A percentile compares a stretch with the other conserved stretches of the same genome.
phyloP scores from a whole-genome alignment of 2,329 filamentous ascomycete species.

The Fusarium falciforme region DNA sequence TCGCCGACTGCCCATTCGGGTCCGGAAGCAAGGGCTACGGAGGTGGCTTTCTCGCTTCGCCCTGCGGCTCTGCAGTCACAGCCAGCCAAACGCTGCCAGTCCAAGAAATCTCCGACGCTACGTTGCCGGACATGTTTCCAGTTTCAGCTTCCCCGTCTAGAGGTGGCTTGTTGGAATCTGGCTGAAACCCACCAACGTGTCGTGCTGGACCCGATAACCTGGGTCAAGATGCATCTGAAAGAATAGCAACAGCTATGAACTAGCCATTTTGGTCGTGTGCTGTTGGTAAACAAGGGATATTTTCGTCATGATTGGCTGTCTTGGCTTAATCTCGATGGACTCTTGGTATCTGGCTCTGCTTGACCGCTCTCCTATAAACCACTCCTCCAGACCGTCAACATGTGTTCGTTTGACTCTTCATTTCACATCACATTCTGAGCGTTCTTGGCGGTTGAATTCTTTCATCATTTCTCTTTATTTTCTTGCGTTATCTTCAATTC shows the following conservation, averaged over 20 bases:
- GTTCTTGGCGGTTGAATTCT: neutral
- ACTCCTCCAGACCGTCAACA: neutral
- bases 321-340: neutral
- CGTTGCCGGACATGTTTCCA: neutral
- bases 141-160: neutral
- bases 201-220: neutral
- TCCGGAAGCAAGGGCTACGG: neutral
- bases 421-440: neutral
- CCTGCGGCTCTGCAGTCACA: constrained; percentile 15
- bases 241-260: neutral
- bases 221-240: constrained; percentile 3
- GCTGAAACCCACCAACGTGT: neutral
- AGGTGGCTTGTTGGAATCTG: neutral
- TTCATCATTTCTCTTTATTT: neutral
- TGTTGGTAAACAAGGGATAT: neutral
- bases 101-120: neutral
- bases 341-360: neutral
- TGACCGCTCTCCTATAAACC: neutral
- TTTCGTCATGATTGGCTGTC: neutral
- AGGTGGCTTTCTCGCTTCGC: neutral
- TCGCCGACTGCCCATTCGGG: neutral
- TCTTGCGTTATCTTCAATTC: neutral
- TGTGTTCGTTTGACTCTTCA: neutral
- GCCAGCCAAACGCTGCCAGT: neutral
- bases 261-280: neutral